Percentiles rank a stretch among this genome's conserved stretches.
These are phyloP conservation scores for Pisolithus tinctorius DNA, from an alignment of 768 basidiomycete genomes.

Conservation along the genomic window DNA sequence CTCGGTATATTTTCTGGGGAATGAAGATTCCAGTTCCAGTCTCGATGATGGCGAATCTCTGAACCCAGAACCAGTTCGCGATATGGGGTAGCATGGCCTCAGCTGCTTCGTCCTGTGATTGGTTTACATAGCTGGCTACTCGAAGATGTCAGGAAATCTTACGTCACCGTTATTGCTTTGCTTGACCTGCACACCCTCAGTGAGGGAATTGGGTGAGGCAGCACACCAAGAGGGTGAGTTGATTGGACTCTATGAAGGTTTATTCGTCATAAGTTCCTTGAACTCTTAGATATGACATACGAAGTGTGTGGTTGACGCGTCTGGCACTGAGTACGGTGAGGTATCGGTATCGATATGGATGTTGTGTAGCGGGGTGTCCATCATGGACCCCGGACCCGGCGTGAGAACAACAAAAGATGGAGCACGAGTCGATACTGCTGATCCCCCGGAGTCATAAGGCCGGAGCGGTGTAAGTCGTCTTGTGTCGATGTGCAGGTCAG, in stretches of 20 bases:
- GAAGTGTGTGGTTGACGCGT: background rate
- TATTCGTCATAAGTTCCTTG: background rate
- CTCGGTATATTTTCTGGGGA: conserved; percentile 67
- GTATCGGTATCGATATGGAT: background rate
- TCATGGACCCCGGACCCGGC: no score
- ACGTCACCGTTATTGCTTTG: conserved; percentile 7
- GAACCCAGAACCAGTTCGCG: conserved; percentile 18
- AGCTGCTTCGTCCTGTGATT: conserved; percentile 15
- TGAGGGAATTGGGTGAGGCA: background rate
- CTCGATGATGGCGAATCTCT: conserved; percentile 10
- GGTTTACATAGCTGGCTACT: background rate
- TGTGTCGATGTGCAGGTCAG: conserved; percentile 17
- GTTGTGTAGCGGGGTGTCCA: background rate
- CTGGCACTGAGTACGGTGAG: background rate
- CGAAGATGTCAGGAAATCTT: background rate
- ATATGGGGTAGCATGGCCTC: conserved; percentile 20
- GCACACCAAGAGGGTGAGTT: background rate
- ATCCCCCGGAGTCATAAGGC: background rate
- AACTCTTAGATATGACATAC: background rate
- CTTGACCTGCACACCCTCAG: background rate
- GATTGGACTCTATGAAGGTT: background rate
- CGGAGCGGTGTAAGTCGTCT: background rate
- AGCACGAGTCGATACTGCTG: background rate
- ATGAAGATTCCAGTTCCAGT: conserved; percentile 44
- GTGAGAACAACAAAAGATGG: background rate